phyloP scores from a whole-genome alignment of 2,329 filamentous ascomycete genomes.

The Torrubiella hemipterigena region DNA sequence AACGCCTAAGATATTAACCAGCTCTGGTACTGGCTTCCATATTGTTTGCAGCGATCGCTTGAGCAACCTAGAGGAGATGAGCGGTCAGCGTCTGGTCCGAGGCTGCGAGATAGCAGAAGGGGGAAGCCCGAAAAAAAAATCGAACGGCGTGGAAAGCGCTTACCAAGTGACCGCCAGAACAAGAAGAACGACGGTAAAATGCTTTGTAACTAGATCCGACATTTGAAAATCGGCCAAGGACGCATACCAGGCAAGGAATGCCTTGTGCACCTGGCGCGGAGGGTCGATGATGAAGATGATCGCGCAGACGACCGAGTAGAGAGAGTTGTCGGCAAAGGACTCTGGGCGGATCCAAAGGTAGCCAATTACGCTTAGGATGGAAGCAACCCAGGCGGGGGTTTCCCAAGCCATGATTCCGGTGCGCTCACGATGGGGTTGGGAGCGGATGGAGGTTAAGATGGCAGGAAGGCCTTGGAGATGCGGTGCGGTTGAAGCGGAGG shows the following conservation, averaged over 20 bases:
- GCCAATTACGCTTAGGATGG: slow-evolving; percentile 24
- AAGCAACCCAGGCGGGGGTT: slow-evolving; percentile 25
- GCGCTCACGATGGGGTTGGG: too few species aligned
- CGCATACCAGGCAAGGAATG: too few species aligned
- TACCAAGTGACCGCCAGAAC: too few species aligned
- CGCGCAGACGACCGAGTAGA: slow-evolving; percentile 18
- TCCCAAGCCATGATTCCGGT: slow-evolving; percentile 33
- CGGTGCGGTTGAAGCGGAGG: neutral
- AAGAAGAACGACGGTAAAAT: too few species aligned
- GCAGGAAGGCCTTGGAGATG: slow-evolving; percentile 1
- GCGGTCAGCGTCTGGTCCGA: slow-evolving; percentile 14
- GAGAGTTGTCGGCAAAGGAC: slow-evolving; percentile 19
- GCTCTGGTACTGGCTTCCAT: slow-evolving; percentile 78
- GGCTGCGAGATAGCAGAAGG: slow-evolving; percentile 31
- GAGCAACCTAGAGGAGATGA: slow-evolving; percentile 49
- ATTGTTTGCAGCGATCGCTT: slow-evolving; percentile 81
- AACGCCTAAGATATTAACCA: slow-evolving; percentile 83
- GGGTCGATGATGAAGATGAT: slow-evolving; percentile 19
- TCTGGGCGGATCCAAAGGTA: too few species aligned
- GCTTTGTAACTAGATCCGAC: too few species aligned
- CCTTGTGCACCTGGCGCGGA: too few species aligned
- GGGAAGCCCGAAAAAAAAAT: slow-evolving; percentile 17
- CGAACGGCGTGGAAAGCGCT: too few species aligned
- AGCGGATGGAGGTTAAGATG: too few species aligned
- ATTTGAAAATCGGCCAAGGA: too few species aligned